phyloP scores from a whole-genome alignment of 1,139 yeast genomes.

The Lodderomyces theae region DNA sequence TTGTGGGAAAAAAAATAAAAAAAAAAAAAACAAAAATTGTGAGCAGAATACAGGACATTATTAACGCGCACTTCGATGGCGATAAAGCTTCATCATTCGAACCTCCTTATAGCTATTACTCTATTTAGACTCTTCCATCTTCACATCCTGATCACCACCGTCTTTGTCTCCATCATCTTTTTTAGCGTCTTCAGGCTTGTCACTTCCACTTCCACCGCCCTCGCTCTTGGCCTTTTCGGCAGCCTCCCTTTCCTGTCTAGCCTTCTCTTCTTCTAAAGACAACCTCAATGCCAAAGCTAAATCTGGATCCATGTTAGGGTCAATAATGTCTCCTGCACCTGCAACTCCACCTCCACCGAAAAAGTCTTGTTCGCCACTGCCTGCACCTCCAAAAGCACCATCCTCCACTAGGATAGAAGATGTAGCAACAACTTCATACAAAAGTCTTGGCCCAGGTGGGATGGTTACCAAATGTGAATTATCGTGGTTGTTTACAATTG shows the following conservation, averaged over 20 bases:
- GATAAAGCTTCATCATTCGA: background rate
- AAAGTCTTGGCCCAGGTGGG: conserved; percentile 81
- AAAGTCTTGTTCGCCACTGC: conserved; percentile 11
- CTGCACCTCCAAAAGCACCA: conserved; percentile 30
- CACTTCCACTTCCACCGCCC: conserved; percentile 37
- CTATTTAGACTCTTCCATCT: conserved; percentile 16
- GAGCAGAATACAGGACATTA: too few relatives aligned
- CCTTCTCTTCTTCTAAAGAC: conserved; percentile 78
- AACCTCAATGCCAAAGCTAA: conserved; percentile 89
- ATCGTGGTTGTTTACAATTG: conserved; percentile 70
- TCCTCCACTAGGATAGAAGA: conserved; percentile 67
- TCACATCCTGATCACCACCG: conserved; percentile 23
- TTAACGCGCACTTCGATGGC: too few relatives aligned
- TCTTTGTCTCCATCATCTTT: conserved; percentile 46
- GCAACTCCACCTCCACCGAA: conserved; percentile 44
- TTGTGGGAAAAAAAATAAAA: background rate
- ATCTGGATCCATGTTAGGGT: conserved; percentile 95
- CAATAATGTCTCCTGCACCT: conserved; percentile 60
- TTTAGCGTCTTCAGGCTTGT: conserved; percentile 28
- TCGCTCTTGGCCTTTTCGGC: conserved; percentile 46
- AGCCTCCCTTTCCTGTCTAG: conserved; percentile 67
- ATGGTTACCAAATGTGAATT: conserved; percentile 83
- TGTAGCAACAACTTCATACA: conserved; percentile 70
- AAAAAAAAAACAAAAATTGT: too few relatives aligned
- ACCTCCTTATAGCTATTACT: background rate